These are phyloP conservation scores for Polytolypa hystricis DNA, from an alignment of 2,329 filamentous ascomycete species.

Conservation along the genomic window DNA sequence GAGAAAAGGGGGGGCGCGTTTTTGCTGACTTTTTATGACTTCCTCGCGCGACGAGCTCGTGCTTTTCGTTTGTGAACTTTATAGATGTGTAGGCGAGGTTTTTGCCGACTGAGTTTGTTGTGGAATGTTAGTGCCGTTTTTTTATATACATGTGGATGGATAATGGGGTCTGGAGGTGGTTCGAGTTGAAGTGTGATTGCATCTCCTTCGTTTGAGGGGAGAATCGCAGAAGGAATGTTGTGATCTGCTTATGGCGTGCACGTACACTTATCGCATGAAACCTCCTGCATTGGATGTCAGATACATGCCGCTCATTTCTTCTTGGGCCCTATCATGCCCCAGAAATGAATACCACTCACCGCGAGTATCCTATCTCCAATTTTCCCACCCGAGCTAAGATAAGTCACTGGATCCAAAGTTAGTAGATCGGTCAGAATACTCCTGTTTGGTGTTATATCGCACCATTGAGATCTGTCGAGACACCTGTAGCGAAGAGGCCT, in stretches of 20 bases:
- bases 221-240: background rate
- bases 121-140: conserved; percentile 1
- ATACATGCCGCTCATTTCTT: background rate
- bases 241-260: background rate
- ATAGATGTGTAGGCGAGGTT: conserved; percentile 54
- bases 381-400: conserved; percentile 52
- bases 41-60: conserved; percentile 51
- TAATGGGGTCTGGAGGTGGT: background rate
- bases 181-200: too few relatives aligned
- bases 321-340: too few relatives aligned
- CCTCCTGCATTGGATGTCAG: conserved; percentile 33
- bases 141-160: background rate
- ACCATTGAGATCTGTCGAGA: conserved; percentile 56
- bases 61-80: conserved; percentile 47
- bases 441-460: background rate
- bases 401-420: conserved; percentile 40
- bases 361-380: conserved; percentile 49
- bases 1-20: background rate
- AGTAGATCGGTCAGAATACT: background rate
- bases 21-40: conserved; percentile 54
- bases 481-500: conserved; percentile 54
- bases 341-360: too few relatives aligned
- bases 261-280: conserved; percentile 54
- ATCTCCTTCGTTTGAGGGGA: too few relatives aligned
- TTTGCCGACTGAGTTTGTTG: conserved; percentile 45